A percentile compares a stretch with the other conserved stretches of the same genome.
Evolutionary conservation across 352 stramenopile species (phyloP).

Genomic region (Phytophthora sp.): DNA sequence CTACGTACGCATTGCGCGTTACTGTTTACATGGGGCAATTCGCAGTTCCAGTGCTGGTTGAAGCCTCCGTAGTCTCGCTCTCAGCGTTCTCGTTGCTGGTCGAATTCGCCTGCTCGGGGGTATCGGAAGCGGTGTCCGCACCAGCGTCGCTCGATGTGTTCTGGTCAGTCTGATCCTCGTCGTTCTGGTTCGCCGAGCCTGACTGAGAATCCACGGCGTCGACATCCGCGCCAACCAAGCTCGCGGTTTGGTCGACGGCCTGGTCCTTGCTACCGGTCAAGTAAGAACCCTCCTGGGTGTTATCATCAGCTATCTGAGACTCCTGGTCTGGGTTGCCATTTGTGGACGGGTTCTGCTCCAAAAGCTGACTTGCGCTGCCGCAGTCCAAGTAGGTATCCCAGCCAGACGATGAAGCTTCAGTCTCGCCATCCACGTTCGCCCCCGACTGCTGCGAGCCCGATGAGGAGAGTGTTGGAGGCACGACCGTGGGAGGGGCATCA

Average conservation of each 20-base stretch:
- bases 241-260: background rate
- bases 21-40: conserved; percentile 32
- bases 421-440: background rate
- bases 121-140: background rate
- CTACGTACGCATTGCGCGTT: conserved; percentile 5
- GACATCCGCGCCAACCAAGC: background rate
- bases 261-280: background rate
- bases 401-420: background rate
- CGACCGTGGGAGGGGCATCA: conserved; percentile 16
- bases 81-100: background rate
- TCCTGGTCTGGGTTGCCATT: conserved; percentile 4
- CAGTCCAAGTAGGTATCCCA: conserved; percentile 3
- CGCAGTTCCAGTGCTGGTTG: conserved; percentile 14
- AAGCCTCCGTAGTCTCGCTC: conserved; percentile 2
- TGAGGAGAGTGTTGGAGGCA: background rate
- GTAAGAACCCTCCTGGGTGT: conserved; percentile 7
- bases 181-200: background rate
- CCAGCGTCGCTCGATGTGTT: conserved; percentile 4
- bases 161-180: conserved; percentile 2
- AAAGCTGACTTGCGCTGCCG: background rate
- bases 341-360: background rate
- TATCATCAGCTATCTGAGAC: no score
- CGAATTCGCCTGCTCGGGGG: background rate
- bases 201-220: background rate
- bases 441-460: conserved; percentile 12